These are phyloP conservation scores for Rhinocladiella mackenziei DNA, from an alignment of 2,329 filamentous ascomycete genomes.

Conservation along the genomic window DNA sequence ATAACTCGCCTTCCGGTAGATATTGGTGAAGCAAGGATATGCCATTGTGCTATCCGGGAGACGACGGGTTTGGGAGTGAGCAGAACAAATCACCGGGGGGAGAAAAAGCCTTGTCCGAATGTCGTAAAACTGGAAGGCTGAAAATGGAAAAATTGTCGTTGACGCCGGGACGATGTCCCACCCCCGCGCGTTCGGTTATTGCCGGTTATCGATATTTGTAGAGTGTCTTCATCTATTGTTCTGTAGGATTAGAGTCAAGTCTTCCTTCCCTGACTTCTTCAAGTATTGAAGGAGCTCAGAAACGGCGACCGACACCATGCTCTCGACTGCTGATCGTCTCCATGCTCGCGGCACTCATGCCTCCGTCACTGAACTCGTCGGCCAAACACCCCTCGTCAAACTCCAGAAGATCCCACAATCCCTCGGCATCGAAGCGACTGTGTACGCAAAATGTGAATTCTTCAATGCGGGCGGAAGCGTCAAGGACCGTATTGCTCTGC, in stretches of 20 bases:
- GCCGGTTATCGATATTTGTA: too few relatives aligned
- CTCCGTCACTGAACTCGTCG: constrained; percentile 81
- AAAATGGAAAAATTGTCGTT: too few relatives aligned
- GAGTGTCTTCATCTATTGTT: not conserved
- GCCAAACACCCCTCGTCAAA: constrained; percentile 90
- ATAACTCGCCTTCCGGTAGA: too few relatives aligned
- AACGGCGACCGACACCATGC: constrained; percentile 6
- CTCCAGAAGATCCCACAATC: constrained; percentile 91
- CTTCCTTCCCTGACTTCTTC: not conserved
- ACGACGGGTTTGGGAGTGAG: too few relatives aligned
- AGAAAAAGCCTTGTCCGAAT: too few relatives aligned
- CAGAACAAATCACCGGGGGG: too few relatives aligned
- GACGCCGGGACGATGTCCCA: too few relatives aligned
- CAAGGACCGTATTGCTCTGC: constrained; percentile 90
- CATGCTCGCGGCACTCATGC: constrained; percentile 40
- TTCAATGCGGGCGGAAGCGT: constrained; percentile 93
- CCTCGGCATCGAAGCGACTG: constrained; percentile 79
- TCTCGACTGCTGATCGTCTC: constrained; percentile 7
- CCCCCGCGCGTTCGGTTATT: too few relatives aligned
- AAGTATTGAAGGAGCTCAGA: not conserved
- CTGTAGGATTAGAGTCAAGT: not conserved
- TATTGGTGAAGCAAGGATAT: too few relatives aligned
- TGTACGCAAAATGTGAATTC: constrained; percentile 87
- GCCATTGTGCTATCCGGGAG: too few relatives aligned
- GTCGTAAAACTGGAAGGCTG: too few relatives aligned